Evolutionary conservation across 176 grass and related monocot species (phyloP).

Genomic region (Hordeum marinum): DNA sequence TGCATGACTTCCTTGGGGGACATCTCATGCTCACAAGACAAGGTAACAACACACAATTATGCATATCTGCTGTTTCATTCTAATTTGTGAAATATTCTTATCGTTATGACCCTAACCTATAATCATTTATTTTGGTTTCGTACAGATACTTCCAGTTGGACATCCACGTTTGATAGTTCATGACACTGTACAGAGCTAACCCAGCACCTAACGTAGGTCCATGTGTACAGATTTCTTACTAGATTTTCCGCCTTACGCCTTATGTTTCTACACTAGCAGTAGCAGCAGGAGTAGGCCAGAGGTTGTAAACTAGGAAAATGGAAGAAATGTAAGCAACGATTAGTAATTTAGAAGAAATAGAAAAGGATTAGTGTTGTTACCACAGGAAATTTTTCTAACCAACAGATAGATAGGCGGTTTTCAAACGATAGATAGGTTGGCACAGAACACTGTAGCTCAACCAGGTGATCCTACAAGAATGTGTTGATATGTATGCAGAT

Average conservation of each 20-base stretch:
- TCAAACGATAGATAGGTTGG: neutral
- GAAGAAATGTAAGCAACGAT: conserved; percentile 10
- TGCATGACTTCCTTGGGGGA: too few relatives aligned
- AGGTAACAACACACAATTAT: too few relatives aligned
- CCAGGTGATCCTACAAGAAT: neutral
- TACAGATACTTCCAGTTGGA: too few relatives aligned
- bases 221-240: too few relatives aligned
- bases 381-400: neutral
- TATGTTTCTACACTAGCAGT: conserved; percentile 37
- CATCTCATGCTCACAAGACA: too few relatives aligned
- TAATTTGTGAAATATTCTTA: too few relatives aligned
- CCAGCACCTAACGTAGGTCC: too few relatives aligned
- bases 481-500: neutral
- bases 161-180: too few relatives aligned
- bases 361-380: conserved; percentile 29
- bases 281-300: conserved; percentile 31
- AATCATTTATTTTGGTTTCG: too few relatives aligned
- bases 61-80: too few relatives aligned
- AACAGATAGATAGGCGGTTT: neutral
- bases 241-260: neutral
- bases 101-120: too few relatives aligned
- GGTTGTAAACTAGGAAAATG: conserved; percentile 46
- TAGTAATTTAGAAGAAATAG: conserved; percentile 30
- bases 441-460: neutral
- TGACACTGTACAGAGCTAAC: too few relatives aligned